These are phyloP conservation scores for Microstroma glucosiphilum DNA, from an alignment of 1,284 basidiomycete genomes.

Conservation along the genomic window DNA sequence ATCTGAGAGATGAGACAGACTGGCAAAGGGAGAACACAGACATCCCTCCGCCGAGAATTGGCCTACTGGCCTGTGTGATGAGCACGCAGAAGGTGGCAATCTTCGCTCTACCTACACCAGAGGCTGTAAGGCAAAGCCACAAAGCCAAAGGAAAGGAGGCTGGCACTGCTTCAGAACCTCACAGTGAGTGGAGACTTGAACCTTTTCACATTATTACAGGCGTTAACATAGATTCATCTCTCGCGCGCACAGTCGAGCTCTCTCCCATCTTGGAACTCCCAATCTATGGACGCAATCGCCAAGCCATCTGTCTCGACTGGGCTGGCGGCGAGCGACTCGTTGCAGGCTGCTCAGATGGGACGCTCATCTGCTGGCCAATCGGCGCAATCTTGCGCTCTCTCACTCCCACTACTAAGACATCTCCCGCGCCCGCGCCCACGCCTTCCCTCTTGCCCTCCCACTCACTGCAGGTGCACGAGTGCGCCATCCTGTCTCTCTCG, in stretches of 20 bases:
- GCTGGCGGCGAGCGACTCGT: constrained; percentile 1
- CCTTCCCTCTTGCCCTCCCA: background rate
- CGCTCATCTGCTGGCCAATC: constrained; percentile 1
- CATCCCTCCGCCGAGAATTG: background rate
- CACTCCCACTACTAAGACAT: background rate
- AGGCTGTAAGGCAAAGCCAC: background rate
- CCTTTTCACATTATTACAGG: background rate
- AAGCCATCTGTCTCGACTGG: constrained; percentile 3
- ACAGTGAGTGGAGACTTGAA: background rate
- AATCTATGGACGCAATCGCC: background rate
- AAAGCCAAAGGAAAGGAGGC: background rate
- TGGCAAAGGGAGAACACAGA: background rate
- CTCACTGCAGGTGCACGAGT: background rate
- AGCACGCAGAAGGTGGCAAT: background rate
- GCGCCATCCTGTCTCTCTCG: background rate
- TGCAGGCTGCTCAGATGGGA: constrained; percentile 2
- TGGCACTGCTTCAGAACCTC: background rate
- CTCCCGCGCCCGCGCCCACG: background rate
- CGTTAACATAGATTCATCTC: background rate
- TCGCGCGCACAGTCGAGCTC: background rate
- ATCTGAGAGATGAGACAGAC: background rate
- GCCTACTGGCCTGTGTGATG: background rate
- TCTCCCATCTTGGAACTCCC: constrained; percentile 1
- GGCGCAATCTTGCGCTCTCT: background rate
- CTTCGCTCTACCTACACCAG: background rate